Evolutionary conservation across 352 stramenopile species (phyloP).

Genomic region (Pythium scleroteichum): DNA sequence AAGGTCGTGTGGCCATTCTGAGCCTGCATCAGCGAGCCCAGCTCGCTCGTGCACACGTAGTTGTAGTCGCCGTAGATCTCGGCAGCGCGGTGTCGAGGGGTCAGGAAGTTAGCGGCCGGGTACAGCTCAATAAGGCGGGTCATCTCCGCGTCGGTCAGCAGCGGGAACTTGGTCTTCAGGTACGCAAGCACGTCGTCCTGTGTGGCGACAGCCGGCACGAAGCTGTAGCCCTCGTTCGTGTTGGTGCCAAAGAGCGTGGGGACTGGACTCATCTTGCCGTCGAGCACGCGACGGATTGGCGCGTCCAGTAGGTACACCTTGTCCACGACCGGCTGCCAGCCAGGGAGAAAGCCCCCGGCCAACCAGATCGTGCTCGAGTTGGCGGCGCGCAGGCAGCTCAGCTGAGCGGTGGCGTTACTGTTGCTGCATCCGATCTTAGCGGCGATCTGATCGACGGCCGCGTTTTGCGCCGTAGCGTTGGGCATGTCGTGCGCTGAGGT

Average conservation of each 20-base stretch:
- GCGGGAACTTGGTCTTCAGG: background rate
- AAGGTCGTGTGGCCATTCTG: background rate
- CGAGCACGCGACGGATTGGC: background rate
- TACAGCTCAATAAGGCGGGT: background rate
- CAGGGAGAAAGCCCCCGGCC: background rate
- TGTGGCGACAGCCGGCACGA: background rate
- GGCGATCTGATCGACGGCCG: background rate
- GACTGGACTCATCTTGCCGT: background rate
- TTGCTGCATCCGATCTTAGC: background rate
- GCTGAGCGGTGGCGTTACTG: background rate
- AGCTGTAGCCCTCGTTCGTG: constrained; percentile 5
- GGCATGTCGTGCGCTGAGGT: background rate
- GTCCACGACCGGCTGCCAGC: constrained; percentile 5
- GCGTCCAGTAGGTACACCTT: background rate
- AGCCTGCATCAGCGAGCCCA: background rate
- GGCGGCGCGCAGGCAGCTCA: constrained; percentile 1
- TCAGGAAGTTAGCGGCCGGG: constrained; percentile 6
- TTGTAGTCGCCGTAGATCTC: constrained; percentile 7
- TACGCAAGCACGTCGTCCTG: background rate
- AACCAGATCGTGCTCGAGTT: background rate
- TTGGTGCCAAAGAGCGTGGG: constrained; percentile 10
- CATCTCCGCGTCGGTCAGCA: background rate
- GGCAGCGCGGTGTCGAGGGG: background rate
- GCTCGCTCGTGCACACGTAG: constrained; percentile 8
- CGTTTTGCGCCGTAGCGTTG: background rate